Base-by-base conservation (phyloP, 108 stramenopile genomes). In the Aurantiochytrium sp. region DNA sequence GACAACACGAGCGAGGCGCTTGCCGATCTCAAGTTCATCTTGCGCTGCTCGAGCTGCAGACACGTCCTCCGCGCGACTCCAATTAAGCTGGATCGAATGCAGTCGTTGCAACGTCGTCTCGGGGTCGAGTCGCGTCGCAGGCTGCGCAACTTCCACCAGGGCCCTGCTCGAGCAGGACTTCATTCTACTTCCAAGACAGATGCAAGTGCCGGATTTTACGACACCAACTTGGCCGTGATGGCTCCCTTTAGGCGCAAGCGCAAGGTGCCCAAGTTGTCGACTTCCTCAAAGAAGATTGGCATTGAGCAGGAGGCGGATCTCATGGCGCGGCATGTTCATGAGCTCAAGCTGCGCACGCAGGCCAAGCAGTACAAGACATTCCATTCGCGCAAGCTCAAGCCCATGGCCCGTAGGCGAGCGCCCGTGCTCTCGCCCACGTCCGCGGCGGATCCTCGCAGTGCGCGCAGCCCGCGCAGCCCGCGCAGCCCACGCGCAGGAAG, bases 341-440 rank as follows among this genome's bases (percentile, higher is more conserved):
- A 47, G 45, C 76, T 83, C 76, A 83, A 83, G n/a, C 76, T 83
- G 45, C 45, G 51, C 18, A 53, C 76, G 25, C 45, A 83, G 51
- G 51, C 49, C 45, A 83, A 83, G 76, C 76, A 53, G 49, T 83
- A 83, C 51, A 83, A 83, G 51, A 83, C 76, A 43, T 83, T 83
- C 3, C 76, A 83, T 53, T 45, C 25, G 76, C 45, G 49, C 49
- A 83, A 83, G 4, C 49, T 25, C 19, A 53, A 35, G 51, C 49
- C n/a, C 23, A 53, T n/a, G 28, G 72, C 16, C 21, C 28, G 18
- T 72, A 16, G 35, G 29, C 35, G 35, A 2, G 35, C 35, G 35
- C 35, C 35, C 35, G 35, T 35, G 4, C 25, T n/a, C 35, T 42
- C 25, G 35, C 25, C 64, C 8, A 35, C 42, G 0, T 69, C 64